Base-by-base conservation (phyloP, 805 yeast genomes). In the Starmerella geochares region DNA sequence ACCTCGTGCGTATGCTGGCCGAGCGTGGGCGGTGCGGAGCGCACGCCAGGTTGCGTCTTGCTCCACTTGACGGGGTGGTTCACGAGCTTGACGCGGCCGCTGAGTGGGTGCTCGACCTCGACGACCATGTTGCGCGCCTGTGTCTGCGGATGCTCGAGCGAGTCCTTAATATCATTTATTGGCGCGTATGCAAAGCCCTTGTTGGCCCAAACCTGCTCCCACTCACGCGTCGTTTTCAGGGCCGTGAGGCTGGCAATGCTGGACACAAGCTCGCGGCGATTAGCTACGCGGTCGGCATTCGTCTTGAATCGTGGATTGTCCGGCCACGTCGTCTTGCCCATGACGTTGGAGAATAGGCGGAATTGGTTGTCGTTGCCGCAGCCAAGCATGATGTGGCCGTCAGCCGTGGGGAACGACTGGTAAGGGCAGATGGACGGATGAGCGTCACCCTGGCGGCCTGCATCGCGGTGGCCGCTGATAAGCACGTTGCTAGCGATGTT, bases 341-440 rank as follows among this genome's bases (percentile, higher is more conserved):
- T 52, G 7, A 64, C 62, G 24, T 63, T 67, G 41, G 69, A 60
- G 40, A 67, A 50, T 27, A 58, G 54, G 7, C 66, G 47, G 55
- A 63, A 68, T 41, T 67, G 58, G 39, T 62, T 63, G 54, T 69
- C 72, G 52, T 69, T 69, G 2, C 72, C 73, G 17, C 71, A 71
- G 11, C 73, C 71, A 41, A 69, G 63, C 68, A 69, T 65, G 27
- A 69, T 64, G 14, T 59, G 54, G 19, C 67, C 68, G 33, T 66
- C 70, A 6, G 52, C 57, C 6, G 72, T 69, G 8, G 62, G 65
- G 48, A 69, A 69, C 2, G 69, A 67, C 56, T 69, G 69, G 55
- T 69, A 69, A 4, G 73, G 73, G 33, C 66, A 64, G 28, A 69
- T 70, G 11, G 69, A 61, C 0, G 73, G 71, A 53, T 69, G 73